phyloP scores from a whole-genome alignment of 2,329 filamentous ascomycete genomes.

The Apiospora phragmitis region DNA sequence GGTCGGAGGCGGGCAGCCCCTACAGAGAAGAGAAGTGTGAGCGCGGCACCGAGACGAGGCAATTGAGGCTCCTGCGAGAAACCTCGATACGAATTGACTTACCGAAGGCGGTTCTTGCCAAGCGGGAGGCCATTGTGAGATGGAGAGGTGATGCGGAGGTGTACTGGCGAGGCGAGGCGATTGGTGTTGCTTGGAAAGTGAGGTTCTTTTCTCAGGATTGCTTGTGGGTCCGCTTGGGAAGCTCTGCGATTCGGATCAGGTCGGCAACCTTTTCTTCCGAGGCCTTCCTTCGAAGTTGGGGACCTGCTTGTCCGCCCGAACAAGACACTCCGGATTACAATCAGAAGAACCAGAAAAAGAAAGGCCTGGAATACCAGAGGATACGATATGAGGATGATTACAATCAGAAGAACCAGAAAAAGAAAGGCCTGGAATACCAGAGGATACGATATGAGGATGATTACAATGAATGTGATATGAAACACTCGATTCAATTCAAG shows the following conservation, averaged over 20 bases:
- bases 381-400: neutral
- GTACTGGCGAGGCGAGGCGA: conserved; percentile 40
- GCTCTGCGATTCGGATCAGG: conserved; percentile 8
- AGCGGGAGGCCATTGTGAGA: conserved; percentile 93
- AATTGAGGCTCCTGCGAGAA: conserved; percentile 34
- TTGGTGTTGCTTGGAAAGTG: conserved; percentile 18
- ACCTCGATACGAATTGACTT: conserved; percentile 49
- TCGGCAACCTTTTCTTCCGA: conserved; percentile 8
- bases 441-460: neutral
- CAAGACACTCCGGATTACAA: neutral
- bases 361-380: neutral
- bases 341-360: neutral
- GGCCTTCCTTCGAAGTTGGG: conserved; percentile 1
- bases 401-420: neutral
- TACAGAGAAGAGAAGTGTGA: conserved; percentile 38
- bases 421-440: neutral
- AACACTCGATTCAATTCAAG: neutral
- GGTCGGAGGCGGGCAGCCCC: conserved; percentile 91
- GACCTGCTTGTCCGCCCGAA: neutral
- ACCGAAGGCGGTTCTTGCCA: conserved; percentile 95
- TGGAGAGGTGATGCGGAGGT: conserved; percentile 53
- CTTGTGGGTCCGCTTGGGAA: conserved; percentile 21
- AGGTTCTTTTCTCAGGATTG: conserved; percentile 43
- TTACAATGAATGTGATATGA: neutral
- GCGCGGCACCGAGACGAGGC: conserved; percentile 21